phyloP scores from a whole-genome alignment of 208 protist genomes.

The Vickermania spadyakhi region DNA sequence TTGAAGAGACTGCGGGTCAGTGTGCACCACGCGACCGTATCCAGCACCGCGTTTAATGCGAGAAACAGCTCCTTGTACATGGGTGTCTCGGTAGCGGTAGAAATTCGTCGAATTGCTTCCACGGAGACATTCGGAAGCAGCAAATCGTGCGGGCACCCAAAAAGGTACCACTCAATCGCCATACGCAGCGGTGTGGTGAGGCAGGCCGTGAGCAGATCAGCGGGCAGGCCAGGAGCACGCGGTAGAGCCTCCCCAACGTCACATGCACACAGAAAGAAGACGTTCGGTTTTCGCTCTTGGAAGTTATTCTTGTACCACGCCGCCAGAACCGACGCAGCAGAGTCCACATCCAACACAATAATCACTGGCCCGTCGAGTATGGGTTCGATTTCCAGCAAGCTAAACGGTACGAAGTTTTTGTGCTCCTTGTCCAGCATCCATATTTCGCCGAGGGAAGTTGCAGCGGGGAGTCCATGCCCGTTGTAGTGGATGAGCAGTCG shows the following conservation, averaged over 20 bases:
- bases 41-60: conserved; percentile 98
- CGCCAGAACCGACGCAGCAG: conserved; percentile 80
- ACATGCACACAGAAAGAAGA: conserved; percentile 96
- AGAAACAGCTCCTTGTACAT: conserved; percentile 88
- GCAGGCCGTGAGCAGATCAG: conserved; percentile 98
- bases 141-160: conserved; percentile 65
- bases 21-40: conserved; percentile 98
- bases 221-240: conserved; percentile 94
- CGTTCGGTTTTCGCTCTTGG: conserved; percentile 73
- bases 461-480: conserved; percentile 97
- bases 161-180: conserved; percentile 92
- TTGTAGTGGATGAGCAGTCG: conserved; percentile 99
- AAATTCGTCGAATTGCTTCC: conserved; percentile 81
- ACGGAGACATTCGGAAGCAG: conserved; percentile 78
- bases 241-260: conserved; percentile 91
- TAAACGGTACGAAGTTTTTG: conserved; percentile 98
- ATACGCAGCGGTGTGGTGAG: conserved; percentile 97
- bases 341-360: conserved; percentile 98
- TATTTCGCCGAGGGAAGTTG: conserved; percentile 96
- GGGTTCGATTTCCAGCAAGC: conserved; percentile 91
- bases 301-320: conserved; percentile 68
- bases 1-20: conserved; percentile 89
- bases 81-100: conserved; percentile 19
- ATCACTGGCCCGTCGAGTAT: conserved; percentile 91
- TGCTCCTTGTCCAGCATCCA: conserved; percentile 98